A percentile compares a stretch with the other conserved stretches of the same genome.
Evolutionary conservation across 202 grass and related monocot species (phyloP).

Genomic region (Setaria italica): DNA sequence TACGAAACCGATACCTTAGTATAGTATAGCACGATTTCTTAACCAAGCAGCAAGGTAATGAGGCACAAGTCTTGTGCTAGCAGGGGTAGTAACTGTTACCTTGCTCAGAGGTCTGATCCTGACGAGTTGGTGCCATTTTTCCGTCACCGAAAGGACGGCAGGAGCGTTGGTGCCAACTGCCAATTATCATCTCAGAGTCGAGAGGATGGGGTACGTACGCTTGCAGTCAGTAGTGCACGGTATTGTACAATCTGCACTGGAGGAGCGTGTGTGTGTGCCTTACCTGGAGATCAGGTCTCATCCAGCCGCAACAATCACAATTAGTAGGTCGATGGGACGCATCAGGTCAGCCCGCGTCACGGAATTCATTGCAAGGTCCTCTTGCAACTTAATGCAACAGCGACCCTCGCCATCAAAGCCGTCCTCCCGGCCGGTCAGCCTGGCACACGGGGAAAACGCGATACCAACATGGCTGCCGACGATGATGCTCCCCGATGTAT

Average conservation of each 20-base stretch:
- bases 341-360: neutral
- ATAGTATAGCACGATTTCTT: neutral
- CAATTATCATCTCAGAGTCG: no score
- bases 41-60: neutral
- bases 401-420: constrained; percentile 2
- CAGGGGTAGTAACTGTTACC: neutral
- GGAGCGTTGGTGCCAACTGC: no score
- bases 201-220: no score
- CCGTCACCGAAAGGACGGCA: no score
- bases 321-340: neutral
- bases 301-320: neutral
- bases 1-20: neutral
- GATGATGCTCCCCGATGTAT: neutral
- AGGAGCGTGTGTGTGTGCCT: neutral
- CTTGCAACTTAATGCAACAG: neutral
- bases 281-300: neutral
- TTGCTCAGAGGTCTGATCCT: neutral
- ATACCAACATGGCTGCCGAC: neutral
- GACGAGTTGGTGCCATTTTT: neutral
- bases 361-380: neutral
- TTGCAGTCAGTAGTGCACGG: no score
- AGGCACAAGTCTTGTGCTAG: neutral
- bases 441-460: neutral
- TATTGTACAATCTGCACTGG: neutral
- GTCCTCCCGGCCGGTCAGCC: neutral